Percentiles rank a stretch among this genome's conserved stretches.
phyloP scores from a whole-genome alignment of 805 yeast genomes.

The Wickerhamomyces silvicola region DNA sequence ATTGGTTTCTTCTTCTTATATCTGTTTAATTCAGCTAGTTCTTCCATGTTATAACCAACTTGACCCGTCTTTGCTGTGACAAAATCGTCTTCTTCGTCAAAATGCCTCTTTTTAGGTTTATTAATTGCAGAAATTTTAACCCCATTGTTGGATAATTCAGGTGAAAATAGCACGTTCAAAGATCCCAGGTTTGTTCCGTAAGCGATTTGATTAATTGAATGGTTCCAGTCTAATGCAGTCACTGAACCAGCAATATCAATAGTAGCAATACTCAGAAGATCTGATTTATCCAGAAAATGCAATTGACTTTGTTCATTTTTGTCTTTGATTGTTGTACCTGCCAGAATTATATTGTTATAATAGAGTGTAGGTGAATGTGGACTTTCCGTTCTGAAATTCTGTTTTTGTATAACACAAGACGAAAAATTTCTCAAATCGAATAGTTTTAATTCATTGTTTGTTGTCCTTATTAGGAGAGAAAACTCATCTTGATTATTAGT shows the following conservation, averaged over 20 bases:
- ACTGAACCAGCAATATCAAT: slow-evolving; percentile 4
- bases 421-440: slow-evolving; percentile 17
- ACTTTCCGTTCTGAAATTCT: slow-evolving; percentile 3
- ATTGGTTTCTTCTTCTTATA: slow-evolving; percentile 6
- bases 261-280: slow-evolving; percentile 9
- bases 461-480: slow-evolving; percentile 5
- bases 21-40: slow-evolving; percentile 10
- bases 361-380: slow-evolving; percentile 4
- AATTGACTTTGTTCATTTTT: not conserved
- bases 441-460: slow-evolving; percentile 9
- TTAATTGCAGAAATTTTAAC: slow-evolving; percentile 13
- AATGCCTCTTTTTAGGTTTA: slow-evolving; percentile 13
- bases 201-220: slow-evolving; percentile 17
- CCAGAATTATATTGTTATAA: slow-evolving; percentile 2
- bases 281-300: slow-evolving; percentile 16
- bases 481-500: not conserved
- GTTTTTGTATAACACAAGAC: slow-evolving; percentile 13
- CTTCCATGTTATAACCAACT: slow-evolving; percentile 15
- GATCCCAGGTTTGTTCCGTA: slow-evolving; percentile 14
- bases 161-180: slow-evolving; percentile 14
- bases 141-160: slow-evolving; percentile 15
- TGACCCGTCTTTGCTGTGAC: slow-evolving; percentile 5
- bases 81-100: slow-evolving; percentile 9
- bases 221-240: slow-evolving; percentile 18
- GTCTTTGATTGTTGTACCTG: slow-evolving; percentile 1